Conservation (phyloP, 1,284 basidiomycete species). For the Ustilago hordei region DNA sequence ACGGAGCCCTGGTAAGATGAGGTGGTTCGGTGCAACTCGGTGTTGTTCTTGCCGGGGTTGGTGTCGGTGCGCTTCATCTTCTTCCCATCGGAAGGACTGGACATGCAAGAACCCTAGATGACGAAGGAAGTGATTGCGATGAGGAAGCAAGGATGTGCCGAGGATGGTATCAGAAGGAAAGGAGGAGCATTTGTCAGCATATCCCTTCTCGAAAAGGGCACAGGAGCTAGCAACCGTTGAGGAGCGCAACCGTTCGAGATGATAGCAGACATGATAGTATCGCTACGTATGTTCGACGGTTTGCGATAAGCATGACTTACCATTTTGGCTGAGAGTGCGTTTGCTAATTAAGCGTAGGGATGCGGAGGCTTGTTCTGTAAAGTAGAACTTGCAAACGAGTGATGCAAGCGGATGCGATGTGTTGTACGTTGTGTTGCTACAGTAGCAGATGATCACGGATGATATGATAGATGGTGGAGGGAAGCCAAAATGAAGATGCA, state of each 20-base stretch:
- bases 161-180: background rate
- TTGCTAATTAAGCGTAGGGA: constrained; percentile 1
- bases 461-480: constrained; percentile 11
- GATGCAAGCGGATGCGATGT: constrained; percentile 10
- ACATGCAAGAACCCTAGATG: constrained; percentile 58
- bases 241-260: background rate
- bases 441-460: constrained; percentile 10
- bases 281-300: background rate
- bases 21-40: constrained; percentile 68
- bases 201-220: background rate
- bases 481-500: background rate
- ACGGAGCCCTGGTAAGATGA: constrained; percentile 69
- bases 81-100: constrained; percentile 63
- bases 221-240: background rate
- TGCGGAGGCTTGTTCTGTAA: background rate
- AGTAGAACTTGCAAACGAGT: constrained; percentile 14
- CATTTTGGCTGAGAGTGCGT: constrained; percentile 27
- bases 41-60: constrained; percentile 62
- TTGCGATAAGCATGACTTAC: constrained; percentile 15
- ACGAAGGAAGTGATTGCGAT: background rate
- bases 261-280: too few relatives aligned
- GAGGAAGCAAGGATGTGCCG: background rate
- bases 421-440: constrained; percentile 6
- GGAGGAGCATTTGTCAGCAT: background rate
- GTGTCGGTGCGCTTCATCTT: constrained; percentile 69